These are phyloP conservation scores for Diaporthe humulicola DNA, from an alignment of 2,329 filamentous ascomycete species.

Conservation along the genomic window DNA sequence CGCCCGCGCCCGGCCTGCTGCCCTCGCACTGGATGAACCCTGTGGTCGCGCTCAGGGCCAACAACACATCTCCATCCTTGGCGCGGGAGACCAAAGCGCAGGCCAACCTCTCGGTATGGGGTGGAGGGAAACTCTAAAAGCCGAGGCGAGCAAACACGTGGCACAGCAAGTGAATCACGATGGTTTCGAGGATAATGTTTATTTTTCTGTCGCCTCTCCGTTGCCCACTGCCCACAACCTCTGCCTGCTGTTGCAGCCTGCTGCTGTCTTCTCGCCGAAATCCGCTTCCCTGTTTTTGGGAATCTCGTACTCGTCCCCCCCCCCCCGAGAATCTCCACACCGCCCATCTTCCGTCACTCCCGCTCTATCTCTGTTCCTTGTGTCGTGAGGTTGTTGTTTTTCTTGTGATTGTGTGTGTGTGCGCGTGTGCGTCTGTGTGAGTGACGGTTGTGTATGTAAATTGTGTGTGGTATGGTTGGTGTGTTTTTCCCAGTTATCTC, in stretches of 20 bases:
- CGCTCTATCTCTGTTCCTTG: slow-evolving; percentile 5
- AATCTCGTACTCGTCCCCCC: slow-evolving; percentile 2
- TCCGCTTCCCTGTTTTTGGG: background rate
- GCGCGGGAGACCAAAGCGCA: background rate
- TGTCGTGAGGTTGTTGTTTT: background rate
- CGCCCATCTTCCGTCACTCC: background rate
- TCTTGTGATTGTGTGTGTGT: background rate
- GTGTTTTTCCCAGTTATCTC: background rate
- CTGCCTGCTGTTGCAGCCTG: background rate
- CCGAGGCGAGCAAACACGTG: background rate
- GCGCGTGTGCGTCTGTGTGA: background rate
- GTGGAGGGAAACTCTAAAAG: background rate
- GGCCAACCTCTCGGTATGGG: no score
- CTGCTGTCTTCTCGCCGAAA: background rate
- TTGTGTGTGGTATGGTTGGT: background rate
- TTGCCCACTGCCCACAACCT: background rate
- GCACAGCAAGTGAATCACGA: slow-evolving; percentile 11
- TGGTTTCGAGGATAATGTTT: slow-evolving; percentile 23
- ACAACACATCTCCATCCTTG: background rate
- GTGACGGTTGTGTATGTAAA: background rate
- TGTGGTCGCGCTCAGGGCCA: background rate
- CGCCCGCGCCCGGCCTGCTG: no score
- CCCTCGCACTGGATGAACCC: background rate
- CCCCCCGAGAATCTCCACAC: background rate
- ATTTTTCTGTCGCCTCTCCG: background rate